Percentiles rank a stretch among this genome's conserved stretches.
phyloP scores from a whole-genome alignment of 163 green algal genomes.

The Chlamydomonas reinhardtii region DNA sequence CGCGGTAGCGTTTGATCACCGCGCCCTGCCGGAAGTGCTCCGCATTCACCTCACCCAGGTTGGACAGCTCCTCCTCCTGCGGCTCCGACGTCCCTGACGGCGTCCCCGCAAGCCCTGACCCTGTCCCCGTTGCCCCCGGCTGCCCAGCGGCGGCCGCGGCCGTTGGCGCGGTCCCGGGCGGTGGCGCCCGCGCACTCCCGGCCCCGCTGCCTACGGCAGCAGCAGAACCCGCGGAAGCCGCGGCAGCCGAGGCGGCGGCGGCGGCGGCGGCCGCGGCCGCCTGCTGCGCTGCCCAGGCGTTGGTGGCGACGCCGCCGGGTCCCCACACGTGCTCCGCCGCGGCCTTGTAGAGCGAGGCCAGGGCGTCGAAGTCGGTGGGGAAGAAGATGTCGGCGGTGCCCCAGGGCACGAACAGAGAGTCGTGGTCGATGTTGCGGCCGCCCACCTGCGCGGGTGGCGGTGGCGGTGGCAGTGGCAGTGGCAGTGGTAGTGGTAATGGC shows the following conservation, averaged over 20 bases:
- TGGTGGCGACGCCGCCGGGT: not conserved
- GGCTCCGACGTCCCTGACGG: not conserved
- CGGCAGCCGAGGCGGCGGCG: not conserved
- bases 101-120: not conserved
- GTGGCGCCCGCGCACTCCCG: not conserved
- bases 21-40: conserved; percentile 58
- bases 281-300: no score
- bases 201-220: not conserved
- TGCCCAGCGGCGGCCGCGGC: no score
- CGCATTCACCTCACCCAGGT: conserved; percentile 29
- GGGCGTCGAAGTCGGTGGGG: conserved; percentile 88
- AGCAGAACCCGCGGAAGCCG: not conserved
- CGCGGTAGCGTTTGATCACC: conserved; percentile 60
- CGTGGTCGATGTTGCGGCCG: conserved; percentile 81
- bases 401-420: conserved; percentile 77
- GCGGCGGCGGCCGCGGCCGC: not conserved
- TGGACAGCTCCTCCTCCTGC: not conserved
- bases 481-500: not conserved
- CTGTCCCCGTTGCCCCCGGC: not conserved
- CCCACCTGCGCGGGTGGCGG: conserved; percentile 59
- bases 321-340: conserved; percentile 54
- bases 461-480: not conserved
- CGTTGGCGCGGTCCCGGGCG: not conserved
- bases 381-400: conserved; percentile 95
- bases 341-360: conserved; percentile 71